Base-by-base conservation (phyloP, 1,284 basidiomycete species). In the Ustilago trichophora region DNA sequence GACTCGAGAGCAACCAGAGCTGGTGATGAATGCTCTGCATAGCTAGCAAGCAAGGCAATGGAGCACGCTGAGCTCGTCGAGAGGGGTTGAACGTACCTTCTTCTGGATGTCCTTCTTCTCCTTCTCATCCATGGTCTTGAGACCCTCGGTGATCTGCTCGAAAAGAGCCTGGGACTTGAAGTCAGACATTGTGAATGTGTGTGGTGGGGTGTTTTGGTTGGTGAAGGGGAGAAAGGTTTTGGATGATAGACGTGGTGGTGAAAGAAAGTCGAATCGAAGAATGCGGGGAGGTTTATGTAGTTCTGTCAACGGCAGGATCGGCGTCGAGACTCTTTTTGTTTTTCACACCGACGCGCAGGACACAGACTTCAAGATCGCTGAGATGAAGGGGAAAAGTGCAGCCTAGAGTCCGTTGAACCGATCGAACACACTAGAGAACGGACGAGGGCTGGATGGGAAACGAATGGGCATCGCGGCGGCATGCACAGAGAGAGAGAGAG, bases 51-150 rank as follows among this genome's bases (percentile, higher is more conserved):
- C 27, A n/a, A 8, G 5, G 13, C 16, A n/a, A 25, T 15, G 8
- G 6, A 19, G 34, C 6, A 6, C 21, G 6, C 13, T 4, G 22
- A 31, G 18, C 26, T 21, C 21, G 4, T 31, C 27, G 12, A 26
- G 8, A 26, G 42, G 13, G 10, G n/a, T n/a, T n/a, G n/a, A 35
- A 68, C 71, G 21, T 57, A 90, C 92, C 89, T 93, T 94, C 83
- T 93, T 93, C 62, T 94, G 88, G 82, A 91, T 88, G 34, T 85
- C 83, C 77, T 89, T 86, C 84, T 88, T 92, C 84, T 95, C 90
- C 56, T 85, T 83, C 47, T 91, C 90, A 48, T 84, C 86, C 84
- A 87, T 88, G 54, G 83, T 82, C 35, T 85, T 84, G 78, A 94
- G 89, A 15, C 87, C 86, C n/a, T 83, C 65, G 36, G 85, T 84